phyloP scores from a whole-genome alignment of 140 eudicot species.

The Erigeron philadelphicus region DNA sequence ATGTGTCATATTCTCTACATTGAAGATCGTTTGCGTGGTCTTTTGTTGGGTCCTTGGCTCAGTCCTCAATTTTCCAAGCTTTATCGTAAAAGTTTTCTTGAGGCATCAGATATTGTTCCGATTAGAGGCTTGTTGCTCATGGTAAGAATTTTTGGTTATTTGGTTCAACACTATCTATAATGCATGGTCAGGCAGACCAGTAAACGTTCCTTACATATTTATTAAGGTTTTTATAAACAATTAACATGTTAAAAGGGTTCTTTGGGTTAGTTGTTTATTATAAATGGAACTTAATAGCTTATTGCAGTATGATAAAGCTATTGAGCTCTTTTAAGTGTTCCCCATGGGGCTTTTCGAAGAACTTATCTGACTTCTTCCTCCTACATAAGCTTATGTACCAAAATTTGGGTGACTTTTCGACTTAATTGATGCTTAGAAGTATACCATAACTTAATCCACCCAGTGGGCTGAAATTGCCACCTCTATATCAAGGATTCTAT shows the following conservation, averaged over 20 bases:
- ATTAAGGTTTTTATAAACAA: too few relatives aligned
- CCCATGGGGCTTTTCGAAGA: too few relatives aligned
- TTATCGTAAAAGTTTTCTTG: constrained; percentile 51
- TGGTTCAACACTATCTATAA: neutral
- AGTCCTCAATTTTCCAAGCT: constrained; percentile 49
- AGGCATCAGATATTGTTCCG: constrained; percentile 40
- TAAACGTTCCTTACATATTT: too few relatives aligned
- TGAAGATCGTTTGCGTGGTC: constrained; percentile 88
- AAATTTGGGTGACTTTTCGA: neutral
- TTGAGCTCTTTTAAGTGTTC: too few relatives aligned
- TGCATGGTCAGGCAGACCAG: neutral
- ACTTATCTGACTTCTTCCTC: too few relatives aligned
- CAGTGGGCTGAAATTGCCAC: neutral
- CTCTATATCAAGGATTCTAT: neutral
- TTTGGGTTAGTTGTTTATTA: too few relatives aligned
- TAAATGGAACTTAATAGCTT: too few relatives aligned
- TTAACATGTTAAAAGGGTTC: too few relatives aligned
- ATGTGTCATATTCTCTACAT: constrained; percentile 63
- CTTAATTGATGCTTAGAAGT: neutral
- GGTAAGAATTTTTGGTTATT: constrained; percentile 36
- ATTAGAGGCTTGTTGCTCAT: constrained; percentile 51
- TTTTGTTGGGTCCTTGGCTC: constrained; percentile 89
- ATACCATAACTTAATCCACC: neutral
- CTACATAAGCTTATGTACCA: too few relatives aligned
- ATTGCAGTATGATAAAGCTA: too few relatives aligned